Evolutionary conservation across 1,284 basidiomycete genomes (phyloP).

Genomic region (Malassezia equina): DNA sequence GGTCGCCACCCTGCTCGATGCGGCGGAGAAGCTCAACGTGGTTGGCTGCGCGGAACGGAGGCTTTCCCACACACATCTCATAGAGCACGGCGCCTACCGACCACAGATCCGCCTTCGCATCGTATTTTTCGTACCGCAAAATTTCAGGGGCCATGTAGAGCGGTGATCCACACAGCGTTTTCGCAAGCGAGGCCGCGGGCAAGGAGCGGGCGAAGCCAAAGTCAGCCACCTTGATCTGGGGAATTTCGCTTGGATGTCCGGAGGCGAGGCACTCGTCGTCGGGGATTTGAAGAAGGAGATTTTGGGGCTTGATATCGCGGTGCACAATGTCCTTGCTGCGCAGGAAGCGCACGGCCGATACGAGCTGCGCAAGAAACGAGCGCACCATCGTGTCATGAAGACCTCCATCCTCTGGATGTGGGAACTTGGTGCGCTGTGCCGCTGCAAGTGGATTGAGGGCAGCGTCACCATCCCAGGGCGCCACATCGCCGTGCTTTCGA

Average conservation of each 20-base stretch:
- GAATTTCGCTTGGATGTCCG: constrained; percentile 70
- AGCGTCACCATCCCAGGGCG: constrained; percentile 19
- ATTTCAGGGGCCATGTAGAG: constrained; percentile 99
- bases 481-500: constrained; percentile 49
- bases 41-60: constrained; percentile 88
- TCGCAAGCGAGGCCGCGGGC: constrained; percentile 84
- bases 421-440: constrained; percentile 56
- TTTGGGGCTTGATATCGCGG: constrained; percentile 92
- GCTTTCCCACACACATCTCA: constrained; percentile 85
- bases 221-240: constrained; percentile 58
- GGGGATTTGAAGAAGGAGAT: constrained; percentile 77
- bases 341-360: constrained; percentile 83
- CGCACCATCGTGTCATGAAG: constrained; percentile 81
- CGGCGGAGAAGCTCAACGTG: constrained; percentile 88
- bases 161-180: constrained; percentile 93
- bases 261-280: constrained; percentile 65
- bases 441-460: constrained; percentile 8
- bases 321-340: constrained; percentile 83
- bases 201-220: constrained; percentile 93
- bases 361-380: constrained; percentile 88
- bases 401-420: constrained; percentile 80
- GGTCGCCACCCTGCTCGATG: constrained; percentile 69
- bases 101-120: constrained; percentile 95
- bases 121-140: constrained; percentile 90
- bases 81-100: constrained; percentile 92